Base-by-base conservation (phyloP, 2,329 filamentous ascomycete genomes). In the Sclerotinia spermophila region DNA sequence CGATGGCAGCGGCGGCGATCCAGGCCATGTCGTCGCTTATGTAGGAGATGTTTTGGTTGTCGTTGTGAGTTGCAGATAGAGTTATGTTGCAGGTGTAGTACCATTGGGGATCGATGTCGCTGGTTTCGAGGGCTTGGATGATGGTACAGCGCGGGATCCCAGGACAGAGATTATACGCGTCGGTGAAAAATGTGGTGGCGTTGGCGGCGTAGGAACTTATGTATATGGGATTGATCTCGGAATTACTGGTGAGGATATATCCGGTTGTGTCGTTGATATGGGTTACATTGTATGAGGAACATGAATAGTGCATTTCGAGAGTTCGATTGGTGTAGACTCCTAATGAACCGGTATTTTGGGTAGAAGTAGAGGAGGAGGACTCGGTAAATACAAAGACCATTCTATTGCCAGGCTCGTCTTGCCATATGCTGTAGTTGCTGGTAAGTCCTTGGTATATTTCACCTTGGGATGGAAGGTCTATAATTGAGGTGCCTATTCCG, bases 61-160 rank as follows among this genome's bases (percentile, higher is more conserved):
- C 77, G 24, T 78, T 76, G 66, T 82, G 80, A 1, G 82, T 82
- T 2, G 73, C 30, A 0, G 75, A 76, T 6, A 83, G 65, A 0
- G 78, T 81, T 24, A 82, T 76, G 66, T 82, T 80, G 75, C 82
- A 84, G 21, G 67, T 71, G 74, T 84, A 84, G 70, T 79, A 83
- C 81, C 81, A 84, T 27, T 27, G 5, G 0, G 82, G 77, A 6
- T 79, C 69, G 1, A 71, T 76, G 24, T 67, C 33, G 0, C 79
- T 81, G 2, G 81, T 77, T 70, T 84, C 82, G 24, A 84, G 81
- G 3, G 78, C 82, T 40, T 77, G 72, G 10, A 83, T 76, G 21
- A 76, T 56, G 0, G 73, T 68, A 53, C 78, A 79, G 24, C 77
- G 74, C 1, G 65, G 30, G 21, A 69, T 72, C 3, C 30, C 55